Evolutionary conservation across 306 rosid genomes (phyloP), one percentile per base, ranked within the genome.

Genomic region (Glycine tomentella): DNA sequence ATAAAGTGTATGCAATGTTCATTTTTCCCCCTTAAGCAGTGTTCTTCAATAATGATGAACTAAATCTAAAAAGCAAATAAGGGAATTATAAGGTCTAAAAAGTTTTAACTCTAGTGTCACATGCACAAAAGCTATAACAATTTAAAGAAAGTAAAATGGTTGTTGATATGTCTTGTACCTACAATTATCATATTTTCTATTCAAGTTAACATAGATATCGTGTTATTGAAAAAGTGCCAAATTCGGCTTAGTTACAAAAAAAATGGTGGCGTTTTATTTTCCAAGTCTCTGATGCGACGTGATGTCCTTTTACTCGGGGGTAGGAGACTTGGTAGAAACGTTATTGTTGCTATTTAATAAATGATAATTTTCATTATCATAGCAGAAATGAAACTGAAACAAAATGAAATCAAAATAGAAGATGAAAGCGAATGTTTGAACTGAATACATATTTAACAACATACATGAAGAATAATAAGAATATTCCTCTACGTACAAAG

Each of bases 401-500:
- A 14, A 68, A 66, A 7, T 17, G 0, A 61, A 61, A 31, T 25
- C 34, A 46, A 78, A 50, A 17, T 49, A 8, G 38, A 63, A 52
- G 17, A 12, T n/a, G 48, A 46, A 42, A 16, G 34, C 67, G 55
- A 85, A 81, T 64, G 72, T 69, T 80, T 55, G 4, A 53, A 7
- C 7, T 5, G 68, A 49, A 79, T 6, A 13, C 38, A 40, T 48
- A 55, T 78, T 51, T 53, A 44, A 58, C 40, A 63, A 58, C 25
- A 46, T 33, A 15, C 46, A 7, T 6, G 46, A 42, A 7, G 46
- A 15, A 44, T 48, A 25, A 7, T 50, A 45, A 17, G 81, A 78
- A 75, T 83, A 86, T 82, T 80, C 87, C 70, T 48, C 80, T 11
- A 2, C 10, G 8, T 48, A 20, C 5, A 52, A 14, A 64, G 2